Conservation (phyloP, 306 rosid genomes). For the Vicia sativa region DNA sequence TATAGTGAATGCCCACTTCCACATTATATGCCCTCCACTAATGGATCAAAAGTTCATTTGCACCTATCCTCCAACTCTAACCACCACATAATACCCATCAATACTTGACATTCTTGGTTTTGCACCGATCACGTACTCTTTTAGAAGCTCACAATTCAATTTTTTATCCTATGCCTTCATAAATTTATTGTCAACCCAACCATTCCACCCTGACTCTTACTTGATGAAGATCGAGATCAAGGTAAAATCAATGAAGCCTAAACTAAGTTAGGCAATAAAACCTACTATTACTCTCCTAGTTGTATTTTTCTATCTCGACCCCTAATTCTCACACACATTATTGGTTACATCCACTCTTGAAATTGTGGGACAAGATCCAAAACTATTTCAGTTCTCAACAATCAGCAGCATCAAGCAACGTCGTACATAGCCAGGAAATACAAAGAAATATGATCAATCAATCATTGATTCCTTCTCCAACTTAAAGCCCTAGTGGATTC, state of each 20-base stretch:
- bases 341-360: not conserved
- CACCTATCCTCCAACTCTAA: not conserved
- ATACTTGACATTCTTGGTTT: not conserved
- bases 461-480: no score
- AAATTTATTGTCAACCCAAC: not conserved
- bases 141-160: not conserved
- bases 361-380: not conserved
- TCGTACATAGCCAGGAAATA: no score
- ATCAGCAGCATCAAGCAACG: no score
- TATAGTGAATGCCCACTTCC: not conserved
- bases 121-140: not conserved
- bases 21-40: not conserved
- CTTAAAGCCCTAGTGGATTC: no score
- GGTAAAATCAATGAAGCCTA: not conserved
- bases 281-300: not conserved
- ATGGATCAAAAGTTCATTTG: not conserved
- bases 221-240: not conserved
- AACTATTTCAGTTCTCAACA: no score
- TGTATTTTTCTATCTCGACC: not conserved
- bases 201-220: not conserved
- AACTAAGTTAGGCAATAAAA: not conserved
- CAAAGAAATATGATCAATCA: no score
- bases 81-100: not conserved
- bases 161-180: not conserved
- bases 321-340: not conserved